Conservation (phyloP, 306 rosid genomes). For the Castanopsis chinensis region DNA sequence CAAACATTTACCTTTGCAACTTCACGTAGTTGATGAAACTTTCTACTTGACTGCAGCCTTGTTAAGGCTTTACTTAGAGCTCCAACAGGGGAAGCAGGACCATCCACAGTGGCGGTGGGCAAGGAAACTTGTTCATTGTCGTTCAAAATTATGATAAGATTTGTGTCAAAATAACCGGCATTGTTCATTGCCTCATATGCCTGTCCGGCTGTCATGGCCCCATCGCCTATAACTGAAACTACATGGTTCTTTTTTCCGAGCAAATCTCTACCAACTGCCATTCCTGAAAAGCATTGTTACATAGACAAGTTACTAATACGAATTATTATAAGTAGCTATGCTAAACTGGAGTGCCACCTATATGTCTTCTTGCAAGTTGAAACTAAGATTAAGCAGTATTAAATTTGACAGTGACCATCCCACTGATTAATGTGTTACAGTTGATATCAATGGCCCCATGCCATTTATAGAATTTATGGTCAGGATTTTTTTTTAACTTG, state of each 20-base stretch:
- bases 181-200: constrained; percentile 78
- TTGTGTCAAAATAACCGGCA: constrained; percentile 61
- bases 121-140: constrained; percentile 70
- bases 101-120: constrained; percentile 65
- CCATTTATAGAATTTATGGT: background rate
- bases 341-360: too few relatives aligned
- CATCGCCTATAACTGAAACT: constrained; percentile 65
- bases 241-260: constrained; percentile 54
- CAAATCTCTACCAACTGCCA: constrained; percentile 69
- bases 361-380: too few relatives aligned
- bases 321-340: background rate
- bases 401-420: too few relatives aligned
- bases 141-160: constrained; percentile 57
- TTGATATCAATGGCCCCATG: too few relatives aligned
- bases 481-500: too few relatives aligned
- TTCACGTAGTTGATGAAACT: constrained; percentile 45
- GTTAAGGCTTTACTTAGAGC: constrained; percentile 61
- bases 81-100: constrained; percentile 60
- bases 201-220: constrained; percentile 71
- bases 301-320: background rate
- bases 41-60: constrained; percentile 34
- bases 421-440: too few relatives aligned
- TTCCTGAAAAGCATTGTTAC: constrained; percentile 31
- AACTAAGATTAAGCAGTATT: too few relatives aligned
- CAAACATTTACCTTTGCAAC: constrained; percentile 43